A percentile compares a stretch with the other conserved stretches of the same genome.
Conservation (phyloP, 2,329 filamentous ascomycete genomes). For the Tolypocladium tropicale region DNA sequence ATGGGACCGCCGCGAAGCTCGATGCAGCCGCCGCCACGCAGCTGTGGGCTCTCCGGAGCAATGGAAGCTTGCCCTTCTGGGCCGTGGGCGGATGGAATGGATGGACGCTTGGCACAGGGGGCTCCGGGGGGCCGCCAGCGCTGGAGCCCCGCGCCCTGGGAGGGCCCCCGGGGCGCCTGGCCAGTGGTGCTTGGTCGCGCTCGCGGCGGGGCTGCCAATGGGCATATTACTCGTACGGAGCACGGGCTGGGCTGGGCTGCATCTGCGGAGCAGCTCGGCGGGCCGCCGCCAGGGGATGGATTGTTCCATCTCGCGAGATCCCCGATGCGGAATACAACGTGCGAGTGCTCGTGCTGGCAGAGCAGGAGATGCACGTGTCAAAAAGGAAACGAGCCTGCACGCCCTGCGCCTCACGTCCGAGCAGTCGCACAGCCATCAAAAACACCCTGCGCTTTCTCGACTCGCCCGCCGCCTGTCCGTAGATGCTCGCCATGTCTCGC, state of each 20-base stretch:
- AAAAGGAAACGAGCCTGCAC: not conserved
- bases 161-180: not conserved
- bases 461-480: too few relatives aligned
- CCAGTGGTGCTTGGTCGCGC: not conserved
- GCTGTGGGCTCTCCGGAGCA: conserved; percentile 6
- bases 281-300: not conserved
- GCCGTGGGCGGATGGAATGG: not conserved
- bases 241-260: too few relatives aligned
- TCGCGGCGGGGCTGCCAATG: not conserved
- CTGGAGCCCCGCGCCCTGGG: not conserved
- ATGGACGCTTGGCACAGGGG: too few relatives aligned
- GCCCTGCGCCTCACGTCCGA: not conserved
- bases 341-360: too few relatives aligned
- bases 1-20: not conserved
- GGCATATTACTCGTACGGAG: not conserved
- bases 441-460: too few relatives aligned
- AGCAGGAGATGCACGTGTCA: too few relatives aligned
- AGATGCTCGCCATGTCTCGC: not conserved
- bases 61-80: conserved; percentile 7
- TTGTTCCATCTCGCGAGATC: too few relatives aligned
- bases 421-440: too few relatives aligned
- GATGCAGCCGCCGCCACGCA: not conserved
- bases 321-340: too few relatives aligned
- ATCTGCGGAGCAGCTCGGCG: not conserved
- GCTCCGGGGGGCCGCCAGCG: too few relatives aligned